Evolutionary conservation across 2,329 filamentous ascomycete species (phyloP), one percentile per base, ranked within the genome.

Genomic region (Clonostachys chloroleuca): DNA sequence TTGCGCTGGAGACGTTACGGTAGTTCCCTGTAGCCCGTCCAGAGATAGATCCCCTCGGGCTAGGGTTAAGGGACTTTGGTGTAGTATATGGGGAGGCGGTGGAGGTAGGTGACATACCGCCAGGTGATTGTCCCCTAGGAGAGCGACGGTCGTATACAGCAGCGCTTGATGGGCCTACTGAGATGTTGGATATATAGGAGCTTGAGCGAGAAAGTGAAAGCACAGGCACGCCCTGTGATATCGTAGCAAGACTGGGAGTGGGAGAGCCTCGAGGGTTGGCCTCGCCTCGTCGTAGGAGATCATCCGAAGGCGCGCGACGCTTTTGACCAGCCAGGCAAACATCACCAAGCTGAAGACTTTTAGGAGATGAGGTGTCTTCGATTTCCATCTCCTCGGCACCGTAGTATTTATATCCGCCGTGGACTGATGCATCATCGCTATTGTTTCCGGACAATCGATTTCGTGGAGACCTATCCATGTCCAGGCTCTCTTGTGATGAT

Each of bases 351-450:
- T 73, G 70, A 9, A 79, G 67, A 60, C 64, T 73, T 69, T 59
- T 80, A 59, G 75, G 70, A 56, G 54, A 75, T 53, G 52, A 72
- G 59, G 59, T 74, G 61, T 80, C 77, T 10, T 80, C 77, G 20
- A 72, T 75, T 2, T 77, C 75, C 56, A 66, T 67, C n/a, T n/a
- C n/a, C n/a, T 72, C 68, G 16, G 54, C 53, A 2, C 55, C 56
- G 34, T 56, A 57, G 45, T 61, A 66, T 2, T 74, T 72, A 48
- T 72, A 73, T 51, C 67, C 70, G 8, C 69, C 67, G 41, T 73
- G 69, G 10, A 64, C 70, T 3, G 72, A 73, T 2, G 68, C 70
- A 12, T 66, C 68, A 47, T 77, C 77, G 43, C 80, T 77, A 47
- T 77, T 80, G 49, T 80, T 77, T 34, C 73, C 75, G 46, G 77